These are phyloP conservation scores for Epichloe scottii DNA, from an alignment of 2,329 filamentous ascomycete species.

Conservation along the genomic window DNA sequence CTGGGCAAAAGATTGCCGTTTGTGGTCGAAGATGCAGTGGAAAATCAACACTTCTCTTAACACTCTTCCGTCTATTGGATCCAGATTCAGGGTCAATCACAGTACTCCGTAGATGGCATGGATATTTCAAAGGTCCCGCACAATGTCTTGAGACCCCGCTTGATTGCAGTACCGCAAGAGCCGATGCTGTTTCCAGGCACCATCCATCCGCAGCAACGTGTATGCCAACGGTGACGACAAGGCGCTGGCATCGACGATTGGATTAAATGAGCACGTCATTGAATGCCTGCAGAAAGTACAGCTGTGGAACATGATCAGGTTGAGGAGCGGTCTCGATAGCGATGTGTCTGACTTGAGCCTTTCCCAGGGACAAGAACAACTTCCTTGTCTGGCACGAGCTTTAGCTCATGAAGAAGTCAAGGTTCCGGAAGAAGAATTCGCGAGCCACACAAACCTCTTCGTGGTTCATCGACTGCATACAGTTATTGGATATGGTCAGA, in stretches of 20 bases:
- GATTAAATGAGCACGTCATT: conserved; percentile 7
- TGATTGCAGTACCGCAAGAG: conserved; percentile 26
- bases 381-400: conserved; percentile 12
- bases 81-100: conserved; percentile 18
- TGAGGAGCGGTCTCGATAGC: conserved; percentile 9
- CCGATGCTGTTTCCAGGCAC: conserved; percentile 32
- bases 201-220: conserved; percentile 14
- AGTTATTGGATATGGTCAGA: conserved; percentile 34
- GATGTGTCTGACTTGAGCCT: conserved; percentile 7
- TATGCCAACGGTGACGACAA: conserved; percentile 6
- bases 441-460: conserved; percentile 36
- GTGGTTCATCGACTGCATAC: conserved; percentile 31
- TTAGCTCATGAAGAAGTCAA: conserved; percentile 19
- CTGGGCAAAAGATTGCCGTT: conserved; percentile 20
- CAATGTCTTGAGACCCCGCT: no score
- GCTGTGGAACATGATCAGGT: conserved; percentile 8
- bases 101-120: conserved; percentile 28
- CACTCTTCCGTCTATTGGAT: conserved; percentile 26
- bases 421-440: conserved; percentile 23
- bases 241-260: no score
- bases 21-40: conserved; percentile 25
- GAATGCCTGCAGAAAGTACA: conserved; percentile 8
- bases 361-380: conserved; percentile 13
- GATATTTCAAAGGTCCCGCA: conserved; percentile 20
- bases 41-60: conserved; percentile 27